These are phyloP conservation scores for Brassica juncea DNA, from an alignment of 345 rosid genomes.

Conservation along the genomic window DNA sequence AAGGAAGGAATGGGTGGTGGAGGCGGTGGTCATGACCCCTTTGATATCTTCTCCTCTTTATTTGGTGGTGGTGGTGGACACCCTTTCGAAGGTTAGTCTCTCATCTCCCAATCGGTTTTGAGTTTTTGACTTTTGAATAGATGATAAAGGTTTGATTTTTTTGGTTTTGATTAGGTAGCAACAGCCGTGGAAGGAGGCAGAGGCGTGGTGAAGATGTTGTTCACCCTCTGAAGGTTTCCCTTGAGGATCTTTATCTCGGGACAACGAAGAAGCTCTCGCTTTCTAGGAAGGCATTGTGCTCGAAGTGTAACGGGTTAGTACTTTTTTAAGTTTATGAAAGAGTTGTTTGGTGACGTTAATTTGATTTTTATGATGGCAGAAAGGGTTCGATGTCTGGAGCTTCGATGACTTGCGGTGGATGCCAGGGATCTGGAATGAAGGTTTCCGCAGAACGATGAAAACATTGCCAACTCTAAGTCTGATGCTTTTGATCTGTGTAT, in stretches of 20 bases:
- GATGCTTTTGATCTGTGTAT: too few species aligned
- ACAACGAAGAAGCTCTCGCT: conserved; percentile 47
- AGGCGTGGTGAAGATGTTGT: conserved; percentile 86
- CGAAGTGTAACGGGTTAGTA: conserved; percentile 77
- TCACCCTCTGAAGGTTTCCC: conserved; percentile 72
- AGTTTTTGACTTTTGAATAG: background rate
- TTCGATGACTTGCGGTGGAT: conserved; percentile 67
- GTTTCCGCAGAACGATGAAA: conserved; percentile 39
- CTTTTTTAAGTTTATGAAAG: background rate
- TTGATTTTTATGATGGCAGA: conserved; percentile 41
- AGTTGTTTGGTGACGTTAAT: background rate
- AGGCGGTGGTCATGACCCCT: conserved; percentile 65
- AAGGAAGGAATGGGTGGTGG: conserved; percentile 94
- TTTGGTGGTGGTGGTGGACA: conserved; percentile 46
- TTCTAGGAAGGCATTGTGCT: conserved; percentile 74
- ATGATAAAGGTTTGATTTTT: background rate
- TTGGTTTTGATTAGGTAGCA: conserved; percentile 46
- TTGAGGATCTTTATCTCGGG: conserved; percentile 51
- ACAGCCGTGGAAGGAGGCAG: conserved; percentile 79
- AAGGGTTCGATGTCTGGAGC: conserved; percentile 91
- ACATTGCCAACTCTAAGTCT: too few species aligned
- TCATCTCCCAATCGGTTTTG: conserved; percentile 11
- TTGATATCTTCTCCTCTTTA: conserved; percentile 82
- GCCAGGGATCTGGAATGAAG: conserved; percentile 88
- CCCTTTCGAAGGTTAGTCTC: conserved; percentile 51